Conservation (phyloP, 2,329 filamentous ascomycete genomes). For the Hypoxylon sp. region DNA sequence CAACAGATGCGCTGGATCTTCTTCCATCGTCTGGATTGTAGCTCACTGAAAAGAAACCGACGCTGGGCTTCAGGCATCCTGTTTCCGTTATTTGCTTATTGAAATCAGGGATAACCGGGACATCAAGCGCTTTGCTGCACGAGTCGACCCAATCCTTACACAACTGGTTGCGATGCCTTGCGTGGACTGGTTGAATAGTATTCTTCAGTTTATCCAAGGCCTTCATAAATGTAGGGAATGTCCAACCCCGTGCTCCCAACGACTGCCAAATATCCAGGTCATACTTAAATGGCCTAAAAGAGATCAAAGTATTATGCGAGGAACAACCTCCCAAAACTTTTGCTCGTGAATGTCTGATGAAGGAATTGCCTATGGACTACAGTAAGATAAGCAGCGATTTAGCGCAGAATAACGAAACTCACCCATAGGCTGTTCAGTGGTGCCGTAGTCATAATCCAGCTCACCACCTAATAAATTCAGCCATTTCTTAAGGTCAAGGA, state of each 20-base stretch:
- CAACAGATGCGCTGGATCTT: conserved; percentile 88
- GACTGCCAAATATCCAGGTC: conserved; percentile 88
- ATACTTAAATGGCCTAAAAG: conserved; percentile 91
- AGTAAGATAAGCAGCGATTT: conserved; percentile 47
- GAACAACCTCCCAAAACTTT: conserved; percentile 95
- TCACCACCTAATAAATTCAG: conserved; percentile 86
- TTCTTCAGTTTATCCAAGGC: conserved; percentile 88
- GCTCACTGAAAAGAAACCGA: conserved; percentile 91
- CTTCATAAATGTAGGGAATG: conserved; percentile 86
- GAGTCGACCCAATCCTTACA: conserved; percentile 91
- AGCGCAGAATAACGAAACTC: conserved; percentile 49
- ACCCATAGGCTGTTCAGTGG: conserved; percentile 88
- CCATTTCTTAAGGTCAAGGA: conserved; percentile 90
- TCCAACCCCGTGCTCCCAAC: conserved; percentile 87
- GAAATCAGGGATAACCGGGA: conserved; percentile 88
- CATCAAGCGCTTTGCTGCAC: conserved; percentile 82
- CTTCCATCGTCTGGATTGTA: conserved; percentile 92
- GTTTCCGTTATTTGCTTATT: conserved; percentile 84
- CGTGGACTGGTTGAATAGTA: conserved; percentile 90
- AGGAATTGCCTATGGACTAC: conserved; percentile 78
- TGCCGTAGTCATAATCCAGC: conserved; percentile 92
- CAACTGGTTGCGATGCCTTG: conserved; percentile 88
- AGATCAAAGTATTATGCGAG: conserved; percentile 94
- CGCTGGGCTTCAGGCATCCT: conserved; percentile 80
- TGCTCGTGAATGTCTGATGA: conserved; percentile 91